phyloP scores from a whole-genome alignment of 139 green algal genomes.

The Haematococcus lacustris region DNA sequence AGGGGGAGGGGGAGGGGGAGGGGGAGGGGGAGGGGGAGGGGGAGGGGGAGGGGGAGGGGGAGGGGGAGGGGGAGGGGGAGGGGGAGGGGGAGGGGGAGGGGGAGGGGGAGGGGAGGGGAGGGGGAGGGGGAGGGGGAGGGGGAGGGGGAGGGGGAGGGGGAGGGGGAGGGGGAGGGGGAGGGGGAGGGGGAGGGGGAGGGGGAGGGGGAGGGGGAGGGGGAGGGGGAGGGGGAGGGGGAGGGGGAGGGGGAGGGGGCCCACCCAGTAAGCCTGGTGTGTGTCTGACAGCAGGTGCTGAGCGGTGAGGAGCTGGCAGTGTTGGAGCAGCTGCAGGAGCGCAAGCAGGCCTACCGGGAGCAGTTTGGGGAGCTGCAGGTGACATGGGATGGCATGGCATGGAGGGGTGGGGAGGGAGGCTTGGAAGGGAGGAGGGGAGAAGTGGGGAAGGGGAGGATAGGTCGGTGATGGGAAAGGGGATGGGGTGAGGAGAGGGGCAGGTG shows the following conservation, averaged over 20 bases:
- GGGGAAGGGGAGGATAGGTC: conserved; percentile 5
- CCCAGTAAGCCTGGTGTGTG: not conserved
- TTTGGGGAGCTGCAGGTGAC: conserved; percentile 34
- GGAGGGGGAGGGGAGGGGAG: no score
- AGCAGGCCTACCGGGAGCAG: conserved; percentile 33
- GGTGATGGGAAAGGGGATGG: not conserved
- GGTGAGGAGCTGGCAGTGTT: conserved; percentile 29
- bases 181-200: no score
- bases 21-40: no score
- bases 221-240: not conserved
- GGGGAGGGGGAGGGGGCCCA: no score
- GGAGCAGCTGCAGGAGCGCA: conserved; percentile 26
- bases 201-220: not conserved
- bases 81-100: no score
- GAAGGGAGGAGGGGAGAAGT: not conserved
- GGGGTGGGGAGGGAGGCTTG: no score
- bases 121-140: no score
- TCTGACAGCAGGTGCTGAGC: conserved; percentile 34
- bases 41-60: no score
- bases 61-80: conserved; percentile 17
- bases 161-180: no score
- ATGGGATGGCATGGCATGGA: not conserved
- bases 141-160: no score
- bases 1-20: no score
- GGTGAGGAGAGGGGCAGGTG: not conserved